These are phyloP conservation scores for Starmerella bombicola DNA, from an alignment of 805 yeast species.

Conservation along the genomic window DNA sequence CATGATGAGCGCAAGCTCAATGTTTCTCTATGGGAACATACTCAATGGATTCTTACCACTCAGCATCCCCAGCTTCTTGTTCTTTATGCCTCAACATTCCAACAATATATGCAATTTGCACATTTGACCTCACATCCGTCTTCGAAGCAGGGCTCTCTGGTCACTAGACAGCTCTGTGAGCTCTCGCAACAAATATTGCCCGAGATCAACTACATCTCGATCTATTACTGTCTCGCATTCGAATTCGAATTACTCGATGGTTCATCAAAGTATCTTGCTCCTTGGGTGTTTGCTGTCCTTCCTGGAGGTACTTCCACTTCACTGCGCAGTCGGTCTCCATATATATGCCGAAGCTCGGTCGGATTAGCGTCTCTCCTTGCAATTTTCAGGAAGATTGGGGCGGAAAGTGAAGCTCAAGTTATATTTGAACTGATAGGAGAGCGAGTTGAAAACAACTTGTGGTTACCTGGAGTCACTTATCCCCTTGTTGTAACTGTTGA, in stretches of 20 bases:
- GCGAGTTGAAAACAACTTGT: conserved; percentile 12
- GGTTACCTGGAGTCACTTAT: conserved; percentile 23
- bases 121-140: conserved; percentile 1
- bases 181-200: conserved; percentile 1
- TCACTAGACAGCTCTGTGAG: conserved; percentile 15
- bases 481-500: conserved; percentile 14
- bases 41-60: conserved; percentile 24
- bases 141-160: conserved; percentile 13
- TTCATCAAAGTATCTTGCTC: conserved; percentile 8
- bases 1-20: conserved; percentile 12
- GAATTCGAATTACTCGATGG: conserved; percentile 5
- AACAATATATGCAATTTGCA: conserved; percentile 17
- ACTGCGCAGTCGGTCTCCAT: too few relatives aligned
- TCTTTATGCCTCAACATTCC: conserved; percentile 22
- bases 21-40: conserved; percentile 24
- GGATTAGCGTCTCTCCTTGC: conserved; percentile 13
- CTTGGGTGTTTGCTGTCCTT: conserved; percentile 11
- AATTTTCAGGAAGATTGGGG: conserved; percentile 4
- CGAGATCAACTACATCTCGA: conserved; percentile 17
- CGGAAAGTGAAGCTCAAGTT: conserved; percentile 9
- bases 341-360: conserved; percentile 4
- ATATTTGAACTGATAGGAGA: conserved; percentile 8
- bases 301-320: neutral
- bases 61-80: conserved; percentile 19
- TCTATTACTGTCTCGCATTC: conserved; percentile 17